Base-by-base conservation (phyloP, 768 basidiomycete genomes). In the Tephrocybe rancida region DNA sequence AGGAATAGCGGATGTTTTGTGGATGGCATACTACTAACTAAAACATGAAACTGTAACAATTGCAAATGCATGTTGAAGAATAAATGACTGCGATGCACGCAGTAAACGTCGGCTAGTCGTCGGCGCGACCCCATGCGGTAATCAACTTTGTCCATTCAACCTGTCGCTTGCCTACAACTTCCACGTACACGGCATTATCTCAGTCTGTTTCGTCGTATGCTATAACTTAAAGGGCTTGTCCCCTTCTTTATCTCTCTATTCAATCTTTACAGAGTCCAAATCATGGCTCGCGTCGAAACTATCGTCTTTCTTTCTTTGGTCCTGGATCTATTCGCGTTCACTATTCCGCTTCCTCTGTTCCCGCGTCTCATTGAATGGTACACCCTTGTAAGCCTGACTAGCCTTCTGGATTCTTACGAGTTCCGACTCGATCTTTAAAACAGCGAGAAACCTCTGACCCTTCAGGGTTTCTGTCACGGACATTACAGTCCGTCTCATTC, bases 321-420 rank as follows among this genome's bases (percentile, higher is more conserved):
- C 22, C 79, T 98, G 37, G 96, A 99, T 70, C 83, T 99, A 21
- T 74, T 79, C 80, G 92, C 93, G 11, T 96, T 95, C 70, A 97
- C 93, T 21, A 90, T 96, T 42, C 95, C 94, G 9, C 79, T 98
- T n/a, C 96, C 96, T 19, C 82, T 98, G 26, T 98, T 98, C 70
- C 96, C 96, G n/a, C 85, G 95, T n/a, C 77, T 98, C 45, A 95
- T 97, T 38, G 88, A 95, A 72, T 94, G 90, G 90, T 95, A 94
- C 66, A 87, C 86, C 1, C 69, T 84, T 65, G 90, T 88, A 59
- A 62, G 82, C 18, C 41, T 26, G 18, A 11, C 26, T 32, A 50
- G 13, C 25, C n/a, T 41, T 51, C 38, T 35, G 14, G 27, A 41
- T 24, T n/a, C 19, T 39, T 43, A 7, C 27, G 44, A 16, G 18